Evolutionary conservation across 345 rosid genomes (phyloP), one percentile per base, ranked within the genome.

Genomic region (Sapria himalayana): DNA sequence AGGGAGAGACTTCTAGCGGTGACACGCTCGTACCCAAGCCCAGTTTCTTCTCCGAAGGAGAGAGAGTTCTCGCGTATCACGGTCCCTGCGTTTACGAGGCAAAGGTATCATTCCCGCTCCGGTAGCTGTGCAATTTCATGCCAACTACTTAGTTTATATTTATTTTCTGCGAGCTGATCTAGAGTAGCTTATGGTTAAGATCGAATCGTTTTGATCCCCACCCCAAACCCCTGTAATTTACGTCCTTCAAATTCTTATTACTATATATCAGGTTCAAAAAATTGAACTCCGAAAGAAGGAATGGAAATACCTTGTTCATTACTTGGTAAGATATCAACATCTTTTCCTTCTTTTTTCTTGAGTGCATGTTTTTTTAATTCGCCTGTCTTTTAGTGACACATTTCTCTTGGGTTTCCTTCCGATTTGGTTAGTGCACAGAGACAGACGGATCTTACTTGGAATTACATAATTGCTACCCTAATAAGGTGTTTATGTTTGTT

Each of bases 21-120:
- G 79, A 70, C 59, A 55, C 74, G 13, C 74, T 81, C 12, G 81
- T 71, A 7, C 55, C 91, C 41, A 43, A 56, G 37, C 62, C 74
- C 43, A 47, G 65, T 31, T 37, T 73, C 54, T 86, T 82, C 67
- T 35, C 78, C 19, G 94, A 81, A 25, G 94, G 97, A 25, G 94
- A 86, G 54, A 85, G 85, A 47, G 92, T 81, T 48, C 85, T 89
- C 37, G 94, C 94, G 31, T 89, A 70, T 62, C 94, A 81, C 60
- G 94, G 93, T 27, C 94, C 92, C 56, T 76, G 93, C 65, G 71
- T 89, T 69, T 89, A 82, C 60, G 86, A 79, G 56, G 95, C 98
- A 54, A 89, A 89, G 95, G 98, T 66, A 68, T 16, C 18, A 23
- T 39, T 48, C 34, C 57, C 50, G 44, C 29, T 33, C 37, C 15